Evolutionary conservation across 1,284 basidiomycete genomes (phyloP), one percentile per base, ranked within the genome.

Genomic region (Cutaneotrichosporon mucoides): DNA sequence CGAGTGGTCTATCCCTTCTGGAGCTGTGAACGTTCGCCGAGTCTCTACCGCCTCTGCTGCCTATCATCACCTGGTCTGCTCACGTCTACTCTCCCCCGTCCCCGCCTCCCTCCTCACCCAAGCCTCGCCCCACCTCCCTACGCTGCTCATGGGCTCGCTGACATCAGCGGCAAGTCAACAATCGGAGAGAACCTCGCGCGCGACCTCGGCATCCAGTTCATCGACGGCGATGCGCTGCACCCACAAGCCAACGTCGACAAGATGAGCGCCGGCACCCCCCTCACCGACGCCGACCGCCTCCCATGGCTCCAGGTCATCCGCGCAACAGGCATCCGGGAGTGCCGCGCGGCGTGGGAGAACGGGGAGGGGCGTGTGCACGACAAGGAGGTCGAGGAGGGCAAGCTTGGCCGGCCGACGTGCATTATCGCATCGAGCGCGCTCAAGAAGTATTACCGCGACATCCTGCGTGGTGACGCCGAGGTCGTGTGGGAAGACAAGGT

Each of bases 141-240:
- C 44, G 16, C 44, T 11, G 8, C 10, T 36, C 33, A 6, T 13
- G 33, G 5, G 9, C 45, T 10, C 16, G n/a, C 54, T 51, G 34
- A 53, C 43, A 56, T 6, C 63, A 79, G 88, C 45, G 92, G 93
- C n/a, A 96, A 96, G 77, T 89, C 89, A 3, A 95, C 92, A 0
- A 82, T 95, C 8, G 92, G 89, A 0, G 65, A 72, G 4, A 84
- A 85, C 4, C 80, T 95, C 34, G 84, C 88, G 11, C 68, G 78
- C 41, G 79, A 81, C 12, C 81, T 93, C 56, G 73, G 74, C 7
- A 69, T 90, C 59, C 86, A 91, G 0, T 95, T 91, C 78, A 81
- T 92, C 62, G 94, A 97, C 71, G 94, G 89, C 42, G 94, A 97
- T 74, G 87, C 89, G 62, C 82, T 97, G 41, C 94, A 97, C 73